Base-by-base conservation (phyloP, 441 rosid genomes). In the Raphanus hybrid region DNA sequence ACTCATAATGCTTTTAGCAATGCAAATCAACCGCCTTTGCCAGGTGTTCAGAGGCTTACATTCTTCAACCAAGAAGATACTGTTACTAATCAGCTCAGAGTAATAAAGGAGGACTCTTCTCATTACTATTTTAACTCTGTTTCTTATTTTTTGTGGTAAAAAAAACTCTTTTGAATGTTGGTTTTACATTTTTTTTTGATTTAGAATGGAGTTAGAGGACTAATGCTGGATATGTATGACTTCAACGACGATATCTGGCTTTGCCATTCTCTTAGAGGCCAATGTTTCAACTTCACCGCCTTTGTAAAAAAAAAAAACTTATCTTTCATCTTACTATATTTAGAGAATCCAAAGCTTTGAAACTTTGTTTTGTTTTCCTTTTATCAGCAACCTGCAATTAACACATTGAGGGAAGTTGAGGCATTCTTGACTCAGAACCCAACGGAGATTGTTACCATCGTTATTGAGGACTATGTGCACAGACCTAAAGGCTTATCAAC, bases 201-300 rank as follows among this genome's bases (percentile, higher is more conserved):
- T 27, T 78, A 94, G 98, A 94, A 94, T 84, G 97, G 98, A 74
- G 98, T 85, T 74, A 90, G 98, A 77, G 97, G 97, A 75, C 83
- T 94, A 81, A 94, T 92, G 98, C 73, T 94, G 83, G 98, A 94
- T 82, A 92, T 94, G 98, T 94, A 94, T 72, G 96, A 94, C 82
- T 94, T 88, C 64, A 78, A 87, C 64, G 84, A 80, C 11, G 97
- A 94, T 82, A 87, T 94, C 50, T 94, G 97, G 99, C 97, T 94
- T 34, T 92, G 99, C 78, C 99, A 94, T 85, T 94, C 99, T 0
- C 92, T 92, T 84, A 85, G 82, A 27, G 97, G 97, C 35, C 94
- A 91, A 86, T 92, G 99, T 69, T 92, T 83, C 89, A 91, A 92
- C 86, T 90, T 94, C 91, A 94, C 99, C 0, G 98, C 98, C 64